Evolutionary conservation across 176 grass and related monocot genomes (phyloP).

Genomic region (Hordeum marinum): DNA sequence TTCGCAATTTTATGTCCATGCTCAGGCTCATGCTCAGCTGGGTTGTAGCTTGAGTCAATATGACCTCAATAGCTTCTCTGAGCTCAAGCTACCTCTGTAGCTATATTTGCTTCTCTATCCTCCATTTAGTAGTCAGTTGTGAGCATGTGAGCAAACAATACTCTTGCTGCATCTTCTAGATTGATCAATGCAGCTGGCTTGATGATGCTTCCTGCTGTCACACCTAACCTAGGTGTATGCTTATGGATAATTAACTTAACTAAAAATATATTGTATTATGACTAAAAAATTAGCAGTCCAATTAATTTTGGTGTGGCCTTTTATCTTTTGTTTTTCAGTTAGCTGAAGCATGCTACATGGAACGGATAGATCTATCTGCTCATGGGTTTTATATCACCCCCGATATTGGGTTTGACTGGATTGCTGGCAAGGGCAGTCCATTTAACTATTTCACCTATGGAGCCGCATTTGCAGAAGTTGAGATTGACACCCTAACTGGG

Average conservation of each 20-base stretch:
- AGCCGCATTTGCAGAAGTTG: slow-evolving; percentile 96
- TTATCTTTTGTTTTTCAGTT: slow-evolving; percentile 46
- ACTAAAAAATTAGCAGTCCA: not conserved
- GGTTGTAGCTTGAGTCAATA: not conserved
- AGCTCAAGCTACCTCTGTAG: not conserved
- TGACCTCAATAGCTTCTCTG: not conserved
- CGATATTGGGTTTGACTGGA: slow-evolving; percentile 67
- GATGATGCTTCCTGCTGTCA: not conserved
- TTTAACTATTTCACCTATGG: slow-evolving; percentile 92
- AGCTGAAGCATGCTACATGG: slow-evolving; percentile 63
- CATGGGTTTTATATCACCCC: slow-evolving; percentile 95
- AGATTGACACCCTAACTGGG: slow-evolving; percentile 92
- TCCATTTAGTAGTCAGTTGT: not conserved
- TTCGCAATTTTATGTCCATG: not conserved
- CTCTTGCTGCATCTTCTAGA: not conserved
- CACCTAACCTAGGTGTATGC: not conserved
- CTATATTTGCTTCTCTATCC: not conserved
- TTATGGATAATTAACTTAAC: not conserved
- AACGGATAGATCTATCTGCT: slow-evolving; percentile 87
- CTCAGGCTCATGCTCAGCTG: not conserved
- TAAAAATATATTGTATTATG: not conserved
- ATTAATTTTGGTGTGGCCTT: not conserved
- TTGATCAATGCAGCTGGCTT: slow-evolving; percentile 2
- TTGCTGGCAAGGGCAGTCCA: slow-evolving; percentile 69
- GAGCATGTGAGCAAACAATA: not conserved